These are phyloP conservation scores for Lentinula boryana DNA, from an alignment of 768 basidiomycete species.

Conservation along the genomic window DNA sequence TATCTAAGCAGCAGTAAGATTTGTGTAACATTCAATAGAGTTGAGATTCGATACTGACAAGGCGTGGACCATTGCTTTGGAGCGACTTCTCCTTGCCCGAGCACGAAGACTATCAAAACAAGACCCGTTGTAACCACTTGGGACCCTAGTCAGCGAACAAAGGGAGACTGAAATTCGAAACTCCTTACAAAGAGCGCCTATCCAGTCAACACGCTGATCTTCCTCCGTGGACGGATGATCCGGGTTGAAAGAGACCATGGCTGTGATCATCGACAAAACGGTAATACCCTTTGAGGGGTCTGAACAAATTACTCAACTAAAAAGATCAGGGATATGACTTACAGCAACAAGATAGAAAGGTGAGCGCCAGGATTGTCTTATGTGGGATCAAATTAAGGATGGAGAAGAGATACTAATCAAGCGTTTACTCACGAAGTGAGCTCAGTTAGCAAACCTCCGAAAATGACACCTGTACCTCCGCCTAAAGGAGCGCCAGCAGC, in stretches of 20 bases:
- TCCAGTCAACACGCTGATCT: slow-evolving; percentile 64
- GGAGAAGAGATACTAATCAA: neutral
- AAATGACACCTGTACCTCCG: slow-evolving; percentile 56
- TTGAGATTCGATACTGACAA: slow-evolving; percentile 9
- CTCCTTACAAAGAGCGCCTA: slow-evolving; percentile 53
- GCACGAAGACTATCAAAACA: slow-evolving; percentile 65
- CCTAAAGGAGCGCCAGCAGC: slow-evolving; percentile 83
- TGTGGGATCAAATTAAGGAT: neutral
- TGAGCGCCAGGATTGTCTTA: slow-evolving; percentile 61
- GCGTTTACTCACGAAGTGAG: slow-evolving; percentile 27
- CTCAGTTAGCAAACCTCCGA: slow-evolving; percentile 73
- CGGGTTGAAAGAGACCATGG: slow-evolving; percentile 51
- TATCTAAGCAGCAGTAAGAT: slow-evolving; percentile 34
- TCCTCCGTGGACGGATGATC: slow-evolving; percentile 41
- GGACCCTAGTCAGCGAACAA: neutral
- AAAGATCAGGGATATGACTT: neutral
- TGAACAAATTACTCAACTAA: neutral
- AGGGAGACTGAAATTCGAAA: slow-evolving; percentile 14
- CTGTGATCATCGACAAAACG: slow-evolving; percentile 50
- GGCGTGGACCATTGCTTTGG: slow-evolving; percentile 53
- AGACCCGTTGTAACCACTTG: slow-evolving; percentile 47
- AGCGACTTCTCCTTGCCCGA: slow-evolving; percentile 62
- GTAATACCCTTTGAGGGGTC: slow-evolving; percentile 3
- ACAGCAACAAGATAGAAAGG: slow-evolving; percentile 25
- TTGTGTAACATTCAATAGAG: neutral